These are phyloP conservation scores for Pisolithus orientalis DNA, from an alignment of 768 basidiomycete genomes.

Conservation along the genomic window DNA sequence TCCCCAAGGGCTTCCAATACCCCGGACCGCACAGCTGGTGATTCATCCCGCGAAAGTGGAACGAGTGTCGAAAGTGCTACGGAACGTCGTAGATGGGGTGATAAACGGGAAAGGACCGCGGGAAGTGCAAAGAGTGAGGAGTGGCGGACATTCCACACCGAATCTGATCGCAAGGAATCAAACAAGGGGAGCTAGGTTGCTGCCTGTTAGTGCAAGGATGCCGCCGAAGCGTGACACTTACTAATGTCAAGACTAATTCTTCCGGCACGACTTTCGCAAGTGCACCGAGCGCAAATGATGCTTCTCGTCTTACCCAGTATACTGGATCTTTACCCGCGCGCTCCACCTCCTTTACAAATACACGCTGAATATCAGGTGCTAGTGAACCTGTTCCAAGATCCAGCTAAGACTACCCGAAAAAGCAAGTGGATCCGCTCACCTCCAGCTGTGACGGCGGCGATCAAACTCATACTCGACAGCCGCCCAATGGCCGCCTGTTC, in stretches of 20 bases:
- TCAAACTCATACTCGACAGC: constrained; percentile 87
- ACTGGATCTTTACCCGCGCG: constrained; percentile 58
- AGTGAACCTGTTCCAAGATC: constrained; percentile 39
- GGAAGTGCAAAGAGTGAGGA: constrained; percentile 84
- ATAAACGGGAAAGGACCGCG: constrained; percentile 63
- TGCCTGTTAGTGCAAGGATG: constrained; percentile 1
- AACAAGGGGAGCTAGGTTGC: constrained; percentile 70
- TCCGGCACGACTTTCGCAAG: constrained; percentile 83
- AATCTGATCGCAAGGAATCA: constrained; percentile 59
- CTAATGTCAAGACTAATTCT: constrained; percentile 60
- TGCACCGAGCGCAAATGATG: constrained; percentile 82
- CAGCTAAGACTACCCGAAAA: constrained; percentile 5
- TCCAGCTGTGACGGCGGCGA: constrained; percentile 80
- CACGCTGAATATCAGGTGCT: constrained; percentile 46
- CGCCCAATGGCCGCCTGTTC: constrained; percentile 83
- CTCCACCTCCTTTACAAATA: constrained; percentile 71
- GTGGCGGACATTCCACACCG: constrained; percentile 78
- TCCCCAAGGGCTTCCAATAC: constrained; percentile 86
- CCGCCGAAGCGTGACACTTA: constrained; percentile 26
- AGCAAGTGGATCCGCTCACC: constrained; percentile 38
- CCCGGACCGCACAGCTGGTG: constrained; percentile 65
- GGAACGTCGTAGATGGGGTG: constrained; percentile 46
- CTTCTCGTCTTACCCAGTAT: constrained; percentile 80
- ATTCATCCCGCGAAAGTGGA: constrained; percentile 57
- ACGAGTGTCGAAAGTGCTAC: constrained; percentile 64